Percentiles rank a stretch among this genome's conserved stretches.
Conservation (phyloP, 257 asterid genomes). For the Solanum chmielewskii region DNA sequence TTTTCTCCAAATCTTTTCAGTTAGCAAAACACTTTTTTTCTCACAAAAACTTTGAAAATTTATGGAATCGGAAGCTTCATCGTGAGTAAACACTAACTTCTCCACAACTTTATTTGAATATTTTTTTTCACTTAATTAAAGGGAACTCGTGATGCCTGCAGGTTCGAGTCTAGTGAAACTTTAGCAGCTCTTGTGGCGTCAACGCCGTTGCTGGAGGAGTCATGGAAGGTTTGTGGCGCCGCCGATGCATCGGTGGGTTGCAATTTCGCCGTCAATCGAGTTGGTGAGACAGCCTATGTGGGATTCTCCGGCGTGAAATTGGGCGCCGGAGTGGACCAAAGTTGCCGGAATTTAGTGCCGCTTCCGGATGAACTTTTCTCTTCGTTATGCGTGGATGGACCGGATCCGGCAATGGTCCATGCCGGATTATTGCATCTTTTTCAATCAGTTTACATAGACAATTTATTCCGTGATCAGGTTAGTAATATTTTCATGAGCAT, state of each 20-base stretch:
- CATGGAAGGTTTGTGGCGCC: constrained; percentile 50
- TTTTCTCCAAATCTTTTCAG: not conserved
- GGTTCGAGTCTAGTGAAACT: constrained; percentile 88
- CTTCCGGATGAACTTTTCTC: constrained; percentile 31
- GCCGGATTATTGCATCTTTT: constrained; percentile 51
- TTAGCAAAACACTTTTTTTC: not conserved
- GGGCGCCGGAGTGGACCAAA: constrained; percentile 28
- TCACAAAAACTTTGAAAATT: not conserved
- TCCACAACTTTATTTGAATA: not conserved
- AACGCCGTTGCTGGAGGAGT: constrained; percentile 63
- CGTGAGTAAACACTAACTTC: constrained; percentile 21
- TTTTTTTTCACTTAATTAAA: not conserved
- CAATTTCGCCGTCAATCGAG: constrained; percentile 24
- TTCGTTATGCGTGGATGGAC: constrained; percentile 11
- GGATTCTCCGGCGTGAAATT: constrained; percentile 64
- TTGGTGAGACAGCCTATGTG: constrained; percentile 41
- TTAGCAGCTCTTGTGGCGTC: constrained; percentile 64
- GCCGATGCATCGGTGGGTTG: constrained; percentile 35
- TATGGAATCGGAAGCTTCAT: constrained; percentile 49
- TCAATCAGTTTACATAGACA: constrained; percentile 15
- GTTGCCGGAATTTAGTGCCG: constrained; percentile 37
- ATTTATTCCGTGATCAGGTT: constrained; percentile 46
- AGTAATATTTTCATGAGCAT: not conserved
- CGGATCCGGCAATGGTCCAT: constrained; percentile 48
- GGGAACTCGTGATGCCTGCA: not conserved